Base-by-base conservation (phyloP, 2,329 filamentous ascomycete species). In the Aureobasidium pullulans region DNA sequence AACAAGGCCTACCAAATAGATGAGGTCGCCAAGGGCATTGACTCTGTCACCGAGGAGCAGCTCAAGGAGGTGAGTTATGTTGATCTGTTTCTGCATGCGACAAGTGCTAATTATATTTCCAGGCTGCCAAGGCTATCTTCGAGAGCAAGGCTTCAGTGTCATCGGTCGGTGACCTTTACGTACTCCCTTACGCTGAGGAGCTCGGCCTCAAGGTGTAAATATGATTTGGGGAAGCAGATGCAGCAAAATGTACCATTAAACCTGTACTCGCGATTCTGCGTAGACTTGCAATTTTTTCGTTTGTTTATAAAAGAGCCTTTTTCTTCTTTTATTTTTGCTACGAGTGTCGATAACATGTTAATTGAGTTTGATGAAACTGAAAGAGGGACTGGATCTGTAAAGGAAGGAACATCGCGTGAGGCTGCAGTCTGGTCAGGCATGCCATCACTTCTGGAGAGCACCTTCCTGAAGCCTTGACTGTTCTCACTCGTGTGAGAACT, bases 171-270 rank as follows among this genome's bases (percentile, higher is more conserved):
- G 94, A 99, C 74, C 83, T 99, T 68, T 88, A 90, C 76, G 83
- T 87, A 69, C 85, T 99, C 72, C 94, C 94, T 60, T 99, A 87
- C 73, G 94, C 91, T 66, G 89, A 92, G 77, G 94, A 99, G 73
- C 81, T 99, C 74, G 95, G 93, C 68, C 84, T 99, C 72, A 90
- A 87, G 75, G 90, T 96, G 83, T 99, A 95, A 84, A 84, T 77
- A 76, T 49, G 40, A 62, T 46, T 28, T 34, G 40, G 42, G 32
- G 40, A 44, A 53, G 61, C 57, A 58, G 54, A 61, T 50, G 63
- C 70, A 69, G 69, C 70, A 61, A 64, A 61, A 64, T 71, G 69
- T 71, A 71, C 64, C 67, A 70, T 64, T 70, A 64, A 57, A 60
- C 50, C 49, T 64, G 59, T 64, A 64, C 46, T 42, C 36, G 50